A percentile compares a stretch with the other conserved stretches of the same genome.
Evolutionary conservation across 345 rosid species (phyloP).

Genomic region (Rubroshorea leprosula): DNA sequence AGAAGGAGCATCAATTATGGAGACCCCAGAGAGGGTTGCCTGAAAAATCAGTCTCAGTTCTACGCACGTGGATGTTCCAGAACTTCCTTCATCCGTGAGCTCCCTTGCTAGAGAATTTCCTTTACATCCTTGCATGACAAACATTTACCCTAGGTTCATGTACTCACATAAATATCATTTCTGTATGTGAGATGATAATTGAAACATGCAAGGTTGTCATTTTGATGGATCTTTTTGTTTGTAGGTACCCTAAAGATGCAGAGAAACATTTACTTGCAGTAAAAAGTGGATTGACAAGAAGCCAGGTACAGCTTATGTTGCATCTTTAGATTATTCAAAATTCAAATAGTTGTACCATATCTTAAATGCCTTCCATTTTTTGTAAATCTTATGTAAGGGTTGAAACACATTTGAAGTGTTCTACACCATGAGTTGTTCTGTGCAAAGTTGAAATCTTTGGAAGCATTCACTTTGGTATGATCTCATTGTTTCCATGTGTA

Average conservation of each 20-base stretch:
- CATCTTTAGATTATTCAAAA: too few relatives aligned
- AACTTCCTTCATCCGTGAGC: conserved; percentile 98
- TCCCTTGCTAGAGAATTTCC: background rate
- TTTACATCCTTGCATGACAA: background rate
- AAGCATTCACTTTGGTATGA: background rate
- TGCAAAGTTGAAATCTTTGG: too few relatives aligned
- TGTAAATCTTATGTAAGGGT: too few relatives aligned
- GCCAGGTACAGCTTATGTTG: conserved; percentile 85
- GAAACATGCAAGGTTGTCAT: too few relatives aligned
- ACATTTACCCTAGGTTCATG: too few relatives aligned
- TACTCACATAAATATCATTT: too few relatives aligned
- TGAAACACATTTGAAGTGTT: too few relatives aligned
- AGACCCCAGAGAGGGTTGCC: conserved; percentile 95
- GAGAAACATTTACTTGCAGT: conserved; percentile 92
- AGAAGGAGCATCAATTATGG: conserved; percentile 77
- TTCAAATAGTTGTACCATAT: too few relatives aligned
- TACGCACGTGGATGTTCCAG: conserved; percentile 96
- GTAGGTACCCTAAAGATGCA: conserved; percentile 95
- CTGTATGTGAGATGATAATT: too few relatives aligned
- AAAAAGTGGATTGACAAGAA: conserved; percentile 89
- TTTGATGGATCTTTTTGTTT: background rate
- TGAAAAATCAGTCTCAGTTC: conserved; percentile 77
- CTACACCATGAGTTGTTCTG: too few relatives aligned
- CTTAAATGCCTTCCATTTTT: too few relatives aligned
- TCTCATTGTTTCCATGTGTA: conserved; percentile 7